Evolutionary conservation across 2,329 filamentous ascomycete genomes (phyloP), one percentile per base, ranked within the genome.

Genomic region (Claviceps lovelessii): DNA sequence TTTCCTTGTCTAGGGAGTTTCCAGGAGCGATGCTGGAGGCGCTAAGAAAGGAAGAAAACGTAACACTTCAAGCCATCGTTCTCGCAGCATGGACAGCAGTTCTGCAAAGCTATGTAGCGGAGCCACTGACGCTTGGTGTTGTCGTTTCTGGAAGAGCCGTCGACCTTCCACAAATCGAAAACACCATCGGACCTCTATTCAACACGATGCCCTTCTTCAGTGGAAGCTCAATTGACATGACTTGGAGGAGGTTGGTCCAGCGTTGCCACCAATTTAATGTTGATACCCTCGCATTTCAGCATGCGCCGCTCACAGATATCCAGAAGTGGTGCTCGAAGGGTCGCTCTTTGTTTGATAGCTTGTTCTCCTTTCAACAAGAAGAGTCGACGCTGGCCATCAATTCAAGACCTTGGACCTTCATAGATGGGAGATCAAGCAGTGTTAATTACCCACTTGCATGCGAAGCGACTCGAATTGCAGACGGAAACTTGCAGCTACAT

Each of bases 171-270:
- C 74, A 74, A 2, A 77, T 83, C 2, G 85, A 90, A 49, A 64
- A 74, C 28, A 79, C 87, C 0, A 78, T 93, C 46, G 91, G 90
- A 0, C 90, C 91, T 0, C 71, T 96, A 23, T 95, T 96, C 76
- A 96, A 96, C 64, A 95, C 90, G 0, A 72, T 96, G 1, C 89
- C 90, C 0, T 89, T 86, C 64, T 76, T 79, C 54, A 68, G 82
- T 39, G 64, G 70, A 6, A 59, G 77, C 15, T 57, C 68, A 7
- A 58, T 66, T 0, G 63, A 67, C 0, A 71, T 76, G 5, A 80
- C 75, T 0, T 89, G 85, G 81, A 65, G 70, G 0, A 74, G 78
- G 0, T 67, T 89, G 1, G 72, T 89, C 28, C 73, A 70, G 17
- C 70, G 73, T 52, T 88, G 86, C 57, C 88, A 95, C 61, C 70